Evolutionary conservation across 257 asterid genomes (phyloP), one percentile per base, ranked within the genome.

Genomic region (Solanum rostratum): DNA sequence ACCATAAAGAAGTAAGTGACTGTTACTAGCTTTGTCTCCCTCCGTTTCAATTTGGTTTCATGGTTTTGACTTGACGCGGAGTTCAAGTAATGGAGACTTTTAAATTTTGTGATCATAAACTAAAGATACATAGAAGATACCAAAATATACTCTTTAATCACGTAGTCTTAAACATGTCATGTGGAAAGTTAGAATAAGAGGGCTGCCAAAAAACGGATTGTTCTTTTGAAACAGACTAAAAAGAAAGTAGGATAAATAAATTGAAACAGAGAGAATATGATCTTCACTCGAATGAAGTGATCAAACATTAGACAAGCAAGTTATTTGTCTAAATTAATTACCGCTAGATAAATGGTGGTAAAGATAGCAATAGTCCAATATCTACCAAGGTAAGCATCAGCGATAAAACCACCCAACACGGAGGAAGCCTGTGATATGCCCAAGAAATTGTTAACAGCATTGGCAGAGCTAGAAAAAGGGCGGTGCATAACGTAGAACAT

Each of bases 281-380:
- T 55, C 9, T 57, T 81, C 37, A 54, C 71, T 80, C 55, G 62
- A 16, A 30, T 53, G 30, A 80, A 33, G 37, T 80, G 39, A 50
- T 81, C 10, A 22, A n/a, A 10, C 43, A 45, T 6, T 24, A 74
- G 55, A 49, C n/a, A 74, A 74, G n/a, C 84, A 81, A 57, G 22
- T 16, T 10, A 59, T 33, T n/a, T 39, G 41, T 16, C 20, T 22
- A 63, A n/a, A 10, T 53, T 79, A 68, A 86, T 89, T 91, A 96
- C 99, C 92, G 81, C 97, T 78, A 96, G 98, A 85, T 96, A 96
- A 86, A 96, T 91, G 1, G 97, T 93, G 5, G 99, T 86, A 91
- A 96, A 96, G 88, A 96, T 95, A 84, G 99, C 99, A 73, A 95
- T 95, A 3, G 99, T 96, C 98, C 98, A 95, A 87, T 96, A 96